Base-by-base conservation (phyloP, 352 stramenopile species). In the Achlya hypogyna region DNA sequence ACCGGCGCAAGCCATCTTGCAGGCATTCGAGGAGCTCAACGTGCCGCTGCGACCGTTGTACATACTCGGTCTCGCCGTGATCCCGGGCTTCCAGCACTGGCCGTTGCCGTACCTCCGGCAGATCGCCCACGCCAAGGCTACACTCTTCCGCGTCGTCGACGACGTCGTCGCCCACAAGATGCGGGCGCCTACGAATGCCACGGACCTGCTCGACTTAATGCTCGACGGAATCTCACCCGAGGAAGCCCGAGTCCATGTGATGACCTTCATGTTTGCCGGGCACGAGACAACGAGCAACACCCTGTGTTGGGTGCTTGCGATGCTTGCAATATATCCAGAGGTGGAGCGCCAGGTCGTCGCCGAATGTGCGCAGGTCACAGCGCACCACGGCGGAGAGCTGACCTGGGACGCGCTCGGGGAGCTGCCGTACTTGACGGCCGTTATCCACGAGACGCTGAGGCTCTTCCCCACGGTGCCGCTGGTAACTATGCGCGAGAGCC, bases 231-330 rank as follows among this genome's bases (percentile, higher is more conserved):
- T 54, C 20, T 18, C 20, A 1, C n/a, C 29, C 42, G 4, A 27
- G 25, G 59, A 65, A 49, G 59, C 59, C 42, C 29, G 45, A n/a
- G 59, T 65, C 1, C 59, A 65, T 31, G 43, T 43, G 8, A 58
- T 65, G 31, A 65, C 35, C 5, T 54, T 65, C 29, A 65, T 65
- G 35, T 65, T 58, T 58, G 59, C 59, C 10, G 59, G 59, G 5
- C 59, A 65, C 32, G 59, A 65, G 22, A 65, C 59, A 10, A 56
- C 59, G 20, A 65, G 35, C 34, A 25, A 5, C 47, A 43, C 59
- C 14, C 59, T 65, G 12, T 54, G 5, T 2, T 65, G 59, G 59
- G 25, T 54, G 14, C n/a, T 65, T 16, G 20, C 22, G 3, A 28
- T 28, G 28, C 35, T 65, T 1, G 20, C 59, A 20, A 34, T 18